phyloP scores from a whole-genome alignment of 306 rosid species.

The Corylus americana region DNA sequence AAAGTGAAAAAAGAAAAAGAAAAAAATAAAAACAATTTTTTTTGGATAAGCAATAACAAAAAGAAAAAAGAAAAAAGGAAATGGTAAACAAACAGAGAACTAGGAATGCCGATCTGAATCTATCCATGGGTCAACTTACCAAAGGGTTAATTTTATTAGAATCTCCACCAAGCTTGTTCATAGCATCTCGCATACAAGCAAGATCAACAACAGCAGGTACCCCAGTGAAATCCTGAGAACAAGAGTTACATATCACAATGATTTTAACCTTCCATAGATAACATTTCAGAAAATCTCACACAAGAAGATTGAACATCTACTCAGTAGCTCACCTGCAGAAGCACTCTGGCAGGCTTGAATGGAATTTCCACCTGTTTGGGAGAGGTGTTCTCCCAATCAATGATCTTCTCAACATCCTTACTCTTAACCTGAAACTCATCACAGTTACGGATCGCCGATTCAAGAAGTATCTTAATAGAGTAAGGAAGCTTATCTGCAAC shows the following conservation, averaged over 20 bases:
- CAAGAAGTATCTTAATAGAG: conserved; percentile 88
- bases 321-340: conserved; percentile 67
- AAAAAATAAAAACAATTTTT: too few species aligned
- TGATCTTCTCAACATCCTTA: conserved; percentile 79
- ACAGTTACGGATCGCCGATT: conserved; percentile 93
- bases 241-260: conserved; percentile 19
- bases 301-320: conserved; percentile 8
- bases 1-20: background rate
- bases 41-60: too few species aligned
- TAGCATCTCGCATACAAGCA: conserved; percentile 97
- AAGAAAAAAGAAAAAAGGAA: background rate
- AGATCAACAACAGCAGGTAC: conserved; percentile 99
- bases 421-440: conserved; percentile 91
- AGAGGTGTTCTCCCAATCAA: conserved; percentile 85
- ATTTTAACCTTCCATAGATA: conserved; percentile 2
- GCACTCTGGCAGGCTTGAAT: conserved; percentile 95
- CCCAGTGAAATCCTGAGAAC: conserved; percentile 88
- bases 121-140: conserved; percentile 48
- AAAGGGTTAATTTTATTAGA: conserved; percentile 91
- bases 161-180: conserved; percentile 90
- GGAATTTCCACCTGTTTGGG: conserved; percentile 93
- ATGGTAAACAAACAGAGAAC: background rate
- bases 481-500: conserved; percentile 80
- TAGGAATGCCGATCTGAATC: conserved; percentile 8
- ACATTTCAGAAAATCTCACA: background rate